A percentile compares a stretch with the other conserved stretches of the same genome.
phyloP scores from a whole-genome alignment of 208 protist genomes.

The Leishmania lainsoni region DNA sequence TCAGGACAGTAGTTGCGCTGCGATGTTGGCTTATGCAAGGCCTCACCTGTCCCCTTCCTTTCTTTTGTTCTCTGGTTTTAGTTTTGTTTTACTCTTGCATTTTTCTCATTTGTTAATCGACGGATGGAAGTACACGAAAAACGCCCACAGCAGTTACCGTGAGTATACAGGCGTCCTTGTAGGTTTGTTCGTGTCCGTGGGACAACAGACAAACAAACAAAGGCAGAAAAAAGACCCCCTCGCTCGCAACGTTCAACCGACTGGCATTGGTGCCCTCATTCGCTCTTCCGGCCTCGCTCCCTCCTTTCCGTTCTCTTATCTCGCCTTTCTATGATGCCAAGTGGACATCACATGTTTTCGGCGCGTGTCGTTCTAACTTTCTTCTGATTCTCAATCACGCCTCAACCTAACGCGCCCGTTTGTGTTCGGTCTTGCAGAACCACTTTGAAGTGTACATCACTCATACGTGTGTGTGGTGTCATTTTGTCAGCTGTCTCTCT shows the following conservation, averaged over 20 bases:
- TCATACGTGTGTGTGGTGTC: background rate
- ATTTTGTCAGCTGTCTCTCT: background rate
- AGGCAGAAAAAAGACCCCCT: background rate
- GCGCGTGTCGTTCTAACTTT: background rate
- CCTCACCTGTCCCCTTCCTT: background rate
- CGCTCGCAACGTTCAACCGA: background rate
- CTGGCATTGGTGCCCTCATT: background rate
- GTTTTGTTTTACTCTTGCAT: background rate
- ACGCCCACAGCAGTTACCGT: background rate
- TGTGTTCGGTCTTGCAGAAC: background rate
- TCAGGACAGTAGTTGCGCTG: background rate
- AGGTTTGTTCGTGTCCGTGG: background rate
- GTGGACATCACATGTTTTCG: background rate
- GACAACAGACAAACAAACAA: background rate
- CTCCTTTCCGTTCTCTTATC: background rate
- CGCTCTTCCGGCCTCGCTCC: constrained; percentile 13
- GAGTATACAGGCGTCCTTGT: background rate
- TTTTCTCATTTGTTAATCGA: background rate
- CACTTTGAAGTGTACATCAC: constrained; percentile 1
- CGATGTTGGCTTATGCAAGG: background rate
- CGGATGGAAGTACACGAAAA: background rate
- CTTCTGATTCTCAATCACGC: background rate
- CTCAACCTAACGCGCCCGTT: background rate
- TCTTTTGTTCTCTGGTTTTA: background rate
- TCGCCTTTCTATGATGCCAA: background rate